phyloP scores from a whole-genome alignment of 768 basidiomycete species.

The Calocybe indica region DNA sequence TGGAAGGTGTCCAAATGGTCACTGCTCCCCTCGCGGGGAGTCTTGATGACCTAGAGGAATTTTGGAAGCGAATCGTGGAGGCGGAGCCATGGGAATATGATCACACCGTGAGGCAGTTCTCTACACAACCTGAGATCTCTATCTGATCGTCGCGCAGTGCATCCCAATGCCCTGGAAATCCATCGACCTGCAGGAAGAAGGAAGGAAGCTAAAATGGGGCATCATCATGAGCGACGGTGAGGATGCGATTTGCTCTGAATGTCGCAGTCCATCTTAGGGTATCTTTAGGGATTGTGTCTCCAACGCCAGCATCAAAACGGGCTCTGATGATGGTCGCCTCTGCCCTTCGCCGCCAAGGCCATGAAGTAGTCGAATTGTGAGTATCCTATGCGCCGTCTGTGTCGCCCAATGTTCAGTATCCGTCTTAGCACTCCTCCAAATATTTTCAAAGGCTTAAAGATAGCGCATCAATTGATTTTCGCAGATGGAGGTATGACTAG shows the following conservation, averaged over 20 bases:
- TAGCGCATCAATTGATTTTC: slow-evolving; percentile 51
- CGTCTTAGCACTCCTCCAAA: slow-evolving; percentile 33
- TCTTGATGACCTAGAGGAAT: slow-evolving; percentile 57
- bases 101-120: slow-evolving; percentile 33
- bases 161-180: slow-evolving; percentile 44
- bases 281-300: slow-evolving; percentile 45
- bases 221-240: slow-evolving; percentile 60
- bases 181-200: slow-evolving; percentile 40
- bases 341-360: slow-evolving; percentile 51
- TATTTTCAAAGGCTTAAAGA: slow-evolving; percentile 40
- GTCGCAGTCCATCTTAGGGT: too few relatives aligned
- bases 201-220: slow-evolving; percentile 52
- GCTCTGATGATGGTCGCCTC: slow-evolving; percentile 45
- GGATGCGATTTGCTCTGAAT: slow-evolving; percentile 1
- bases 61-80: slow-evolving; percentile 56
- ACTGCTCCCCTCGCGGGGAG: slow-evolving; percentile 57
- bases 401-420: slow-evolving; percentile 9
- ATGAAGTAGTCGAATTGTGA: slow-evolving; percentile 60
- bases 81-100: slow-evolving; percentile 69
- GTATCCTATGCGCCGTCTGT: slow-evolving; percentile 10
- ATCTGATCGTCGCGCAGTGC: slow-evolving; percentile 25
- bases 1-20: slow-evolving; percentile 50
- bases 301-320: slow-evolving; percentile 59
- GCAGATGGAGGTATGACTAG: slow-evolving; percentile 43
- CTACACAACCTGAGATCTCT: neutral